A percentile compares a stretch with the other conserved stretches of the same genome.
These are phyloP conservation scores for Fusarium sp. DNA, from an alignment of 2,329 filamentous ascomycete genomes.

Conservation along the genomic window DNA sequence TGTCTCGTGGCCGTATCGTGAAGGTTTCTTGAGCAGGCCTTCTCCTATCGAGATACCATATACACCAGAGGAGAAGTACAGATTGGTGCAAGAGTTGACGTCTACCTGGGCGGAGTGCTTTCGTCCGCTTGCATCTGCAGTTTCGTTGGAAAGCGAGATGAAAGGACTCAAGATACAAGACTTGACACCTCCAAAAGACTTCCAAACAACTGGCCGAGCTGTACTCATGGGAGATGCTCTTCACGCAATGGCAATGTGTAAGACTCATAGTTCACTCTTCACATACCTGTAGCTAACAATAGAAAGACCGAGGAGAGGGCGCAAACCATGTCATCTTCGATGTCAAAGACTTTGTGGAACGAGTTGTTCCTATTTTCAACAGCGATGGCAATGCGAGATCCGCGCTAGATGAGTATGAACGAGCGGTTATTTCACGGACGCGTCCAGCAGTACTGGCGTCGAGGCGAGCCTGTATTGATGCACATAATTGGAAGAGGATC, in stretches of 20 bases:
- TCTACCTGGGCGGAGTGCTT: slow-evolving; percentile 62
- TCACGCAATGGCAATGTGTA: slow-evolving; percentile 71
- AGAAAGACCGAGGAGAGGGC: slow-evolving; percentile 64
- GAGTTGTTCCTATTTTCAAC: slow-evolving; percentile 38
- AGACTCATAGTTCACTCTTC: slow-evolving; percentile 25
- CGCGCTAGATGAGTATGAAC: slow-evolving; percentile 55
- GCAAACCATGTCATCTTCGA: slow-evolving; percentile 67
- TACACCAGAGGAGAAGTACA: slow-evolving; percentile 51
- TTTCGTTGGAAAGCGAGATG: slow-evolving; percentile 55
- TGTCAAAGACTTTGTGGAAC: slow-evolving; percentile 56
- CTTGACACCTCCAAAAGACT: slow-evolving; percentile 53
- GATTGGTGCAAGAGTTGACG: slow-evolving; percentile 57
- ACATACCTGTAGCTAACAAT: fast-evolving
- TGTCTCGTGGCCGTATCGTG: slow-evolving; percentile 60
- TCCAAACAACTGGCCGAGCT: slow-evolving; percentile 53
- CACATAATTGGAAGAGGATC: slow-evolving; percentile 61
- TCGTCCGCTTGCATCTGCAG: slow-evolving; percentile 51
- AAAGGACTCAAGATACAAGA: slow-evolving; percentile 60
- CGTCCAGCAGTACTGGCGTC: slow-evolving; percentile 60
- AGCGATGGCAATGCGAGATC: slow-evolving; percentile 30
- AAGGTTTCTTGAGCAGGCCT: slow-evolving; percentile 47
- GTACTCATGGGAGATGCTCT: slow-evolving; percentile 65
- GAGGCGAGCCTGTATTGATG: slow-evolving; percentile 64
- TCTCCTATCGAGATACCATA: slow-evolving; percentile 53
- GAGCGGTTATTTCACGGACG: slow-evolving; percentile 54